phyloP scores from a whole-genome alignment of 306 rosid species.

The Pueraria montana region DNA sequence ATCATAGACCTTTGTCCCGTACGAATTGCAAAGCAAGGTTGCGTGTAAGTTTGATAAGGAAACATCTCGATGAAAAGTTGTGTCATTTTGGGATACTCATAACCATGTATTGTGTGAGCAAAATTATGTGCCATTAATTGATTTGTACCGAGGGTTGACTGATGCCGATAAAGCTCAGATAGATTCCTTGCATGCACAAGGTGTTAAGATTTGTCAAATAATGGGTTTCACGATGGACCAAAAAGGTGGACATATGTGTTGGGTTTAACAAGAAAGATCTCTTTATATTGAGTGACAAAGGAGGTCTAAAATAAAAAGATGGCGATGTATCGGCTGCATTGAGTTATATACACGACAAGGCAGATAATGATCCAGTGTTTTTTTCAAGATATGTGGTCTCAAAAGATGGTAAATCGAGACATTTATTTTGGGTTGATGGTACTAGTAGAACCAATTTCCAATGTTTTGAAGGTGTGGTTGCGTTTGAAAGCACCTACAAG shows the following conservation, averaged over 20 bases:
- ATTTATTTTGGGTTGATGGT: no score
- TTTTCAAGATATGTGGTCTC: not conserved
- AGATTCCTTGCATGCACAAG: no score
- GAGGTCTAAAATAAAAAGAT: not conserved
- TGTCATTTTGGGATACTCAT: not conserved
- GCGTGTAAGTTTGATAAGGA: no score
- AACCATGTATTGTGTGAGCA: not conserved
- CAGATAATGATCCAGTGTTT: not conserved
- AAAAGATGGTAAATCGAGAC: no score
- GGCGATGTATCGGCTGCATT: no score
- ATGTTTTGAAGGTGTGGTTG: no score
- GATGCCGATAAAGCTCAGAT: not conserved
- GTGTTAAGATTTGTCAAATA: not conserved
- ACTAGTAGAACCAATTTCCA: no score
- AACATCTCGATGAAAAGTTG: not conserved
- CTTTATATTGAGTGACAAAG: not conserved
- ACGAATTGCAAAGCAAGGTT: not conserved
- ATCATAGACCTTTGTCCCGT: not conserved
- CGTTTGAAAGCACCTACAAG: no score
- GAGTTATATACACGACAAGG: not conserved
- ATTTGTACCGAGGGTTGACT: not conserved
- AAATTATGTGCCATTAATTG: not conserved
- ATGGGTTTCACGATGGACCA: not conserved
- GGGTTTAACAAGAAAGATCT: not conserved
- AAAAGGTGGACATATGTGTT: not conserved